Percentiles rank a stretch among this genome's conserved stretches.
phyloP scores from a whole-genome alignment of 2,329 filamentous ascomycete species.

The Neofusicoccum ribis region DNA sequence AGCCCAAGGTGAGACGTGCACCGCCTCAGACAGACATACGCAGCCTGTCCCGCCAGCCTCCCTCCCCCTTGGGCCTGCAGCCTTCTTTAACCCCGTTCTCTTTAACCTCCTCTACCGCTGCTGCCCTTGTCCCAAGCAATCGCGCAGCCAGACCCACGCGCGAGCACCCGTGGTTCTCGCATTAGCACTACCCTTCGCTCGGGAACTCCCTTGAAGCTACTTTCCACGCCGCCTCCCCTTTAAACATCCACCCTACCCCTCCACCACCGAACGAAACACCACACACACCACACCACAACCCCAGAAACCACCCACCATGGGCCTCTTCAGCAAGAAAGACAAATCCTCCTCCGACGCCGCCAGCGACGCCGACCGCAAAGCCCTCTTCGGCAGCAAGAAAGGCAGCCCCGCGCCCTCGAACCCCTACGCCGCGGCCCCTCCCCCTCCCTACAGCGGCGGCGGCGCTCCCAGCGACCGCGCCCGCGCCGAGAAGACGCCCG shows the following conservation, averaged over 20 bases:
- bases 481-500: slow-evolving; percentile 46
- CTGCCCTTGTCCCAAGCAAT: neutral
- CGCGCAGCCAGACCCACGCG: neutral
- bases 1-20: slow-evolving; percentile 14
- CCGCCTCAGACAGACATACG: slow-evolving; percentile 15
- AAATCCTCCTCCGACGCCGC: slow-evolving; percentile 53
- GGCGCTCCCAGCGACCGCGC: slow-evolving; percentile 27
- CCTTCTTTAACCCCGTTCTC: neutral
- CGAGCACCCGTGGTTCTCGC: neutral
- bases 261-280: neutral
- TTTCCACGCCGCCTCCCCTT: neutral
- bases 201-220: neutral
- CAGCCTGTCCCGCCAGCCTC: neutral
- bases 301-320: slow-evolving; percentile 1
- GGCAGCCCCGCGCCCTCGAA: slow-evolving; percentile 51
- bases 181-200: neutral
- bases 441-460: slow-evolving; percentile 39
- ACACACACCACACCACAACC: too few relatives aligned
- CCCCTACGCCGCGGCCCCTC: slow-evolving; percentile 56
- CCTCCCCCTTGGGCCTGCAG: neutral
- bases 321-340: slow-evolving; percentile 47
- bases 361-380: slow-evolving; percentile 55
- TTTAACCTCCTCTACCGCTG: neutral
- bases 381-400: slow-evolving; percentile 60
- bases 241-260: neutral